Evolutionary conservation across 176 grass and related monocot species (phyloP).

Genomic region (Oryza brachyantha): DNA sequence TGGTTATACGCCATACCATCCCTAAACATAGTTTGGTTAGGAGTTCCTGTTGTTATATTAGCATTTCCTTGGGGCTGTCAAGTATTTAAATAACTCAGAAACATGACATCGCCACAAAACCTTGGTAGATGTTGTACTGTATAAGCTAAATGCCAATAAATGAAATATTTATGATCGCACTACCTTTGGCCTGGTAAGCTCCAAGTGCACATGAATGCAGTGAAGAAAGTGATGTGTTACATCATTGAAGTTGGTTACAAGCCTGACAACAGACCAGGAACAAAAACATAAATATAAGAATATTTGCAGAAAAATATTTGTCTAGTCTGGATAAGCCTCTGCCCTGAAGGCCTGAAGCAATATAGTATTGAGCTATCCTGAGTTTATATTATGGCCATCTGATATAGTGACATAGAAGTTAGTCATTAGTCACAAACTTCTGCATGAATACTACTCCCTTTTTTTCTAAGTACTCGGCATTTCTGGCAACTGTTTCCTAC

Average conservation of each 20-base stretch:
- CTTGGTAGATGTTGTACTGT: neutral
- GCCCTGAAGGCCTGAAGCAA: neutral
- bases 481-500: neutral
- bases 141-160: constrained; percentile 19
- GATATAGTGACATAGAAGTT: neutral
- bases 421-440: neutral
- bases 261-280: constrained; percentile 45
- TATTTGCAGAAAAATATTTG: neutral
- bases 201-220: constrained; percentile 84
- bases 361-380: neutral
- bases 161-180: neutral
- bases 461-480: neutral
- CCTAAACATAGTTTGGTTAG: constrained; percentile 15
- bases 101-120: neutral
- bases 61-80: constrained; percentile 36
- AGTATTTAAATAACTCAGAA: constrained; percentile 14
- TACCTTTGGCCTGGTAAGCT: constrained; percentile 72
- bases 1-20: constrained; percentile 42
- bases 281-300: constrained; percentile 15
- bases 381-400: neutral
- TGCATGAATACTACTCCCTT: constrained; percentile 8
- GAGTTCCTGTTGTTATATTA: constrained; percentile 13
- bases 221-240: constrained; percentile 83
- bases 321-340: neutral
- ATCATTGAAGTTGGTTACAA: constrained; percentile 77